Conservation (phyloP, 2,329 filamentous ascomycete species). For the Tolypocladium inflatum region DNA sequence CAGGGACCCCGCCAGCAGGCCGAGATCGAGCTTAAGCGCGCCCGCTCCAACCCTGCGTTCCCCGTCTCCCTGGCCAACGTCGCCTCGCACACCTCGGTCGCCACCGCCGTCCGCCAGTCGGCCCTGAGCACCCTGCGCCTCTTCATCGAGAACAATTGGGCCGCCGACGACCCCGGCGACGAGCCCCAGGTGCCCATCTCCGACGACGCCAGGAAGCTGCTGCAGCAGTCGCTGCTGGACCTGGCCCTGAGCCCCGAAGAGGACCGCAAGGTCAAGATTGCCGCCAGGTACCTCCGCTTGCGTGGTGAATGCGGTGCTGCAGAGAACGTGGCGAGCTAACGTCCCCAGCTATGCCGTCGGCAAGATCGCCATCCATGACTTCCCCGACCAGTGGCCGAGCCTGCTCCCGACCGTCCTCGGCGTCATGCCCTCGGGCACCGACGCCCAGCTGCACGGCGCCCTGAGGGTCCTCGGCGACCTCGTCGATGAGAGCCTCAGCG, state of each 20-base stretch:
- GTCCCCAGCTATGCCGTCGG: constrained; percentile 58
- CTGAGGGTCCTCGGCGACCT: constrained; percentile 81
- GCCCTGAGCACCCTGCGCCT: constrained; percentile 71
- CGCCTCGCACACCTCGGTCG: constrained; percentile 64
- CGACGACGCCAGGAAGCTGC: constrained; percentile 62
- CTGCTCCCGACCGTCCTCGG: constrained; percentile 73
- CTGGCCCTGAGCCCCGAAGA: constrained; percentile 64
- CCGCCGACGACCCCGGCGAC: constrained; percentile 60
- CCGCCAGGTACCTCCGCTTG: constrained; percentile 56
- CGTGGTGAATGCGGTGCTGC: too few relatives aligned
- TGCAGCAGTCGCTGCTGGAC: constrained; percentile 67
- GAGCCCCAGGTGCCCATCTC: constrained; percentile 53
- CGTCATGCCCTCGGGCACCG: constrained; percentile 65
- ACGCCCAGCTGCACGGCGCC: constrained; percentile 78
- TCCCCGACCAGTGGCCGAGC: constrained; percentile 89
- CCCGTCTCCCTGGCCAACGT: constrained; percentile 73
- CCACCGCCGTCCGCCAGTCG: constrained; percentile 69
- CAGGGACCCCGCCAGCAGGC: constrained; percentile 75
- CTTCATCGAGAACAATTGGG: constrained; percentile 83
- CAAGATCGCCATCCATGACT: constrained; percentile 90
- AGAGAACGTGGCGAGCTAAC: not conserved
- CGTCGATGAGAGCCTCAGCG: constrained; percentile 86
- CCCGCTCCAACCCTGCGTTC: constrained; percentile 61
- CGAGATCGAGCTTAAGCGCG: constrained; percentile 69
- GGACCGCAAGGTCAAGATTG: constrained; percentile 78